Base-by-base conservation (phyloP, 805 yeast species). In the Ogataea corticis region DNA sequence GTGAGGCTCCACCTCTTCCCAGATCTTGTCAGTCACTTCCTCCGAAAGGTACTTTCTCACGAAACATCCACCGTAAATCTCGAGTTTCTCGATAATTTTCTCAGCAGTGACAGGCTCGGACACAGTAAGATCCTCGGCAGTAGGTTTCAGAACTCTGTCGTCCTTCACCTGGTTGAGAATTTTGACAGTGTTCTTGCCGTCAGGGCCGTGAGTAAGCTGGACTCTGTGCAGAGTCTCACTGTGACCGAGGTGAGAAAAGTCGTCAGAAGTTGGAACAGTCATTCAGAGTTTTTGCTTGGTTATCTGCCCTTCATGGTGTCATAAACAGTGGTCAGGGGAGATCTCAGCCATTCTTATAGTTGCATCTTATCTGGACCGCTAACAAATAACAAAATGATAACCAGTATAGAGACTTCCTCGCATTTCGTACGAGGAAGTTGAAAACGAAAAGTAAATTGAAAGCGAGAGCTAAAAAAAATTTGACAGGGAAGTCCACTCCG, bases 21-120 rank as follows among this genome's bases (percentile, higher is more conserved):
- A 37, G 14, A 37, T 37, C 25, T 37, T 32, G 21, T 37, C 40
- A 12, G 40, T 18, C 11, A 37, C 25, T 16, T 37, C 40, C 14
- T 16, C 40, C 7, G 40, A 16, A 25, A 37, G 40, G 25, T 27
- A 37, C 11, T 28, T 28, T 15, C 40, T 16, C n/a, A 37, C 40
- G 25, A 37, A 37, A 37, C 40, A 37, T 3, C 40, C 40, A 37
- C 40, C 40, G 40, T 27, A 37, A 5, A 17, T 37, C 28, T 37
- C 40, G n/a, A 37, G 25, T 16, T 37, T 37, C 14, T 37, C 33
- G 23, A 32, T 32, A 13, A 37, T 18, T 18, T 37, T 37, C 16
- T 15, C 40, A 11, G 31, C 33, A 7, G 40, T 37, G 14, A 37
- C 40, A 3, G 40, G 40, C 40, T 37, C 40, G 10, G 40, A 37